phyloP scores from a whole-genome alignment of 495 filamentous ascomycete genomes.

The Darksidea phi region DNA sequence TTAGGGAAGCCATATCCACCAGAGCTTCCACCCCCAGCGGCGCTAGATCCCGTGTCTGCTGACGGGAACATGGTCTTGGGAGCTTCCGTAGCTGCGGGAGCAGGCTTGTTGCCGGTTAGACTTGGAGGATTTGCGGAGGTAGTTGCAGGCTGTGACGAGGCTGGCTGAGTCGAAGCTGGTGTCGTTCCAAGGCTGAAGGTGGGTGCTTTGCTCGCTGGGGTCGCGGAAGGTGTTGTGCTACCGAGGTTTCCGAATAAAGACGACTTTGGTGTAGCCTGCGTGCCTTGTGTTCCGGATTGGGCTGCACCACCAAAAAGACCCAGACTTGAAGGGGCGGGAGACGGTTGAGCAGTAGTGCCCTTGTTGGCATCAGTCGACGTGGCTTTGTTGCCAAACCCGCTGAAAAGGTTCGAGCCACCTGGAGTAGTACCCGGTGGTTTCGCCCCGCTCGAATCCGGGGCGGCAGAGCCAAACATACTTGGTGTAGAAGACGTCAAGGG shows the following conservation, averaged over 20 bases:
- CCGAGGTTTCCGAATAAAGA: constrained; percentile 25
- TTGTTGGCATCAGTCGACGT: constrained; percentile 15
- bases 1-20: constrained; percentile 2
- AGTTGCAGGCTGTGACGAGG: neutral
- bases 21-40: neutral
- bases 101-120: neutral
- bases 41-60: neutral
- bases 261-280: constrained; percentile 24
- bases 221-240: constrained; percentile 26
- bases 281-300: constrained; percentile 2
- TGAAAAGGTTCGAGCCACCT: constrained; percentile 2
- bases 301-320: constrained; percentile 17
- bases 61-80: neutral
- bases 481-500: neutral
- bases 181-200: constrained; percentile 24
- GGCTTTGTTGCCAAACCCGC: constrained; percentile 7
- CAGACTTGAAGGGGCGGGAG: neutral
- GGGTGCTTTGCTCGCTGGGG: constrained; percentile 12
- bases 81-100: constrained; percentile 18
- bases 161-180: constrained; percentile 16
- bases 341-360: neutral
- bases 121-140: neutral
- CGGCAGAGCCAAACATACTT: neutral
- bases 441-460: constrained; percentile 5
- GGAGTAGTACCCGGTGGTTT: constrained; percentile 9